Conservation (phyloP, 1,139 yeast genomes). For the Nadsonia starkeyi-henricii region DNA sequence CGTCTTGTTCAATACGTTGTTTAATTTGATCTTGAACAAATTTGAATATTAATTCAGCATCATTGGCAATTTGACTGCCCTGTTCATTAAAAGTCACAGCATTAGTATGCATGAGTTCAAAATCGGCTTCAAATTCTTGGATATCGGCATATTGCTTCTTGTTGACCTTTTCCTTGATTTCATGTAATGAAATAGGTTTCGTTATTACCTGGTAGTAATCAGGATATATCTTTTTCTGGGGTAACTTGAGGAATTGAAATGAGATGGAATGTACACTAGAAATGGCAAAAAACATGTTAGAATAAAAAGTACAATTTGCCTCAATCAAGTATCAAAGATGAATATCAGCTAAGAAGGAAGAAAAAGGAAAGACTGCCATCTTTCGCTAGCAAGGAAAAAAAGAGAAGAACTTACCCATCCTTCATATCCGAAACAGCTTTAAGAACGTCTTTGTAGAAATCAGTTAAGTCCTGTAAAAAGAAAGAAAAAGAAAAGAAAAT, state of each 20-base stretch:
- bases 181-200: slow-evolving; percentile 55
- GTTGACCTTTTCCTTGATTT: slow-evolving; percentile 44
- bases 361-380: background rate
- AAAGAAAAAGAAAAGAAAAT: background rate
- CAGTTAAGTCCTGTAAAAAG: background rate
- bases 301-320: too few species aligned
- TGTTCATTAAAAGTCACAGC: slow-evolving; percentile 73
- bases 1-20: slow-evolving; percentile 4
- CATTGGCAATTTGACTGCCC: slow-evolving; percentile 62
- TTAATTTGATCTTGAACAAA: slow-evolving; percentile 32
- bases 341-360: too few species aligned
- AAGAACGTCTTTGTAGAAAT: background rate
- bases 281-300: background rate
- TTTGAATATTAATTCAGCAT: slow-evolving; percentile 44
- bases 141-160: slow-evolving; percentile 36
- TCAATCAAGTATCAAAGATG: too few species aligned
- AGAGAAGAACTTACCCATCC: background rate
- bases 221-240: slow-evolving; percentile 62
- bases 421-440: background rate
- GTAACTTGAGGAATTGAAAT: slow-evolving; percentile 51
- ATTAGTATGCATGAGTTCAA: slow-evolving; percentile 60
- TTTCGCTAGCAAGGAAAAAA: background rate
- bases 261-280: slow-evolving; percentile 18
- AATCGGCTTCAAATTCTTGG: slow-evolving; percentile 50
- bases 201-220: slow-evolving; percentile 58